A percentile compares a stretch with the other conserved stretches of the same genome.
Evolutionary conservation across 208 protist species (phyloP).

Genomic region (Trypanosoma platydactyli): DNA sequence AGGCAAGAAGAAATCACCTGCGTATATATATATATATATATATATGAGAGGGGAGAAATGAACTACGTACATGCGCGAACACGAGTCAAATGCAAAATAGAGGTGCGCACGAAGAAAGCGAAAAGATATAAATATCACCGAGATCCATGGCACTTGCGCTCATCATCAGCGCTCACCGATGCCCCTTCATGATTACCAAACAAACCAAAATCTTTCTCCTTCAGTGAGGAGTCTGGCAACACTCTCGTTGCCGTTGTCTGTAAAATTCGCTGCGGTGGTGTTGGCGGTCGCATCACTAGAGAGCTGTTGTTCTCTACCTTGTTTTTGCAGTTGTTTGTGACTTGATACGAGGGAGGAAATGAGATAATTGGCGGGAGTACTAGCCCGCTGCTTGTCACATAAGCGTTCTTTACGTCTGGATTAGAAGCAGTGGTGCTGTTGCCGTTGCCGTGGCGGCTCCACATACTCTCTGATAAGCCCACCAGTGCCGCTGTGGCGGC

Average conservation of each 20-base stretch:
- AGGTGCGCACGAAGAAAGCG: background rate
- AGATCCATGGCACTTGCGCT: no score
- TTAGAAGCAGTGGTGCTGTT: background rate
- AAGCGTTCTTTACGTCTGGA: background rate
- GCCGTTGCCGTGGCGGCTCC: slow-evolving; percentile 12
- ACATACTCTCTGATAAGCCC: slow-evolving; percentile 33
- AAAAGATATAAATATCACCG: background rate
- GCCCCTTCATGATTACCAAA: no score
- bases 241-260: background rate
- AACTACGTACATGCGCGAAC: background rate
- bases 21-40: slow-evolving; percentile 7
- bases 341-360: no score
- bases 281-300: background rate
- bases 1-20: background rate
- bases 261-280: slow-evolving; percentile 7
- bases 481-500: slow-evolving; percentile 23
- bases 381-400: background rate
- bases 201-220: background rate
- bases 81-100: background rate
- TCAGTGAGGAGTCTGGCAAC: background rate
- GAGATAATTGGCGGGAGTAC: slow-evolving; percentile 7
- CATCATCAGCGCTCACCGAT: no score
- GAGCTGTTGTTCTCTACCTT: background rate
- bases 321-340: background rate
- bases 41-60: background rate